Evolutionary conservation across 2,329 filamentous ascomycete genomes (phyloP), one percentile per base, ranked within the genome.

Genomic region (Beauveria rudraprayagi): DNA sequence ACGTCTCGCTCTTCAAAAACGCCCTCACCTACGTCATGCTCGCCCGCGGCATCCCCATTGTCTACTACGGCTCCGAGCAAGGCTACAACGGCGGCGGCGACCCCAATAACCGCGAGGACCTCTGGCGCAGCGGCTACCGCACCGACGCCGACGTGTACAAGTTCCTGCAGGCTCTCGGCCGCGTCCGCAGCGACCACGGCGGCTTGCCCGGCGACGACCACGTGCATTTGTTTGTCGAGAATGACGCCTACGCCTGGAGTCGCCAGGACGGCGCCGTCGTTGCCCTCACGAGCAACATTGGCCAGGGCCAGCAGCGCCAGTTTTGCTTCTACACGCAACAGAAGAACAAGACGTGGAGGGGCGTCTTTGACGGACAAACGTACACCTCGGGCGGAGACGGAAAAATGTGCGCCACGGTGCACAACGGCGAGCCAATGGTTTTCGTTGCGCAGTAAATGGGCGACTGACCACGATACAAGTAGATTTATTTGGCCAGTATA

Each of bases 41-140:
- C 19, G 75, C 75, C 2, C 77, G 86, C 60, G 85, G 85, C 22
- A 82, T 88, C 44, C 84, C 85, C 1, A 83, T 87, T 60, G 77
- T 88, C 40, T 89, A 88, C 71, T 80, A 86, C 65, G 86, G 85
- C 30, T 83, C 85, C 63, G 86, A 88, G 70, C 85, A 88, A 67
- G 82, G 80, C 63, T 84, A 79, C 68, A 69, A 74, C 2, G 76
- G 75, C n/a, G 75, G 70, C 43, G 72, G 72, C 51, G 82, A 82
- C 9, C 72, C 77, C 0, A 77, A 76, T 56, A 80, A 81, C 66
- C 80, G 83, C n/a, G 83, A 86, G 67, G 81, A 83, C 8, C 74
- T 82, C 47, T 87, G 84, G 84, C 70, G 78, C 11, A 81, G 79
- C 11, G 72, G 71, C 7, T 86, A 80, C 70, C 67, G 75, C 63